Base-by-base conservation (phyloP, 768 basidiomycete genomes). In the Auricularia auricula-judae region DNA sequence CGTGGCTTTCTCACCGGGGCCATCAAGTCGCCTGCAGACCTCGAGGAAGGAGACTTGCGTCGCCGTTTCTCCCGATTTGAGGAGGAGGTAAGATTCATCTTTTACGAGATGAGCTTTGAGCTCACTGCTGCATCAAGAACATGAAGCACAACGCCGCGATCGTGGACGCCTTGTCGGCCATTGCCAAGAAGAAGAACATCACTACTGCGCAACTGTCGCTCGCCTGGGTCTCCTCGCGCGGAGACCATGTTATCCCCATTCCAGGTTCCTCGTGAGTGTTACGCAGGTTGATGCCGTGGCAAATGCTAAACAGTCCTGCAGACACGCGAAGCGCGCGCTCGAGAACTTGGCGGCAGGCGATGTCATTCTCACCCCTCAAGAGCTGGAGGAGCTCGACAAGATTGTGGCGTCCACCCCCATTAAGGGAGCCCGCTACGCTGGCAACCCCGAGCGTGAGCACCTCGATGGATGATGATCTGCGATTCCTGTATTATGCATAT, bases 1-100 rank as follows among this genome's bases (percentile, higher is more conserved):
- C 74, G 76, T 18, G 83, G 84, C 2, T 76, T 84, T 70, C 73
- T 86, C 36, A 80, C 81, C 0, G 84, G 84, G 0, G 70, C 78
- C 36, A 77, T 84, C 70, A 82, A 79, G 68, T 72, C 68, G 36
- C 63, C 53, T 2, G 71, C 73, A 7, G 79, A 80, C 29, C 33
- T 81, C 34, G 43, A 68, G 71, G 80, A 76, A 67, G 78, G 78
- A 36, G 80, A 81, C 65, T 65, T 75, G 36, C 77, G 81, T n/a
- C 68, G 68, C 33, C 39, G 62, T 1, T 39, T 76, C n/a, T 77
- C 79, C 33, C 74, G 81, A 10, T 81, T 82, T 76, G 75, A 81
- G 65, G 76, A 75, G 33, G 82, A 82, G 56, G 72, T 70, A 61
- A 35, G 69, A 63, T 36, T 5, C 21, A 35, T 64, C 61, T 21